Percentiles rank a stretch among this genome's conserved stretches.
Conservation (phyloP, 441 rosid genomes). For the Pelargonium australe region DNA sequence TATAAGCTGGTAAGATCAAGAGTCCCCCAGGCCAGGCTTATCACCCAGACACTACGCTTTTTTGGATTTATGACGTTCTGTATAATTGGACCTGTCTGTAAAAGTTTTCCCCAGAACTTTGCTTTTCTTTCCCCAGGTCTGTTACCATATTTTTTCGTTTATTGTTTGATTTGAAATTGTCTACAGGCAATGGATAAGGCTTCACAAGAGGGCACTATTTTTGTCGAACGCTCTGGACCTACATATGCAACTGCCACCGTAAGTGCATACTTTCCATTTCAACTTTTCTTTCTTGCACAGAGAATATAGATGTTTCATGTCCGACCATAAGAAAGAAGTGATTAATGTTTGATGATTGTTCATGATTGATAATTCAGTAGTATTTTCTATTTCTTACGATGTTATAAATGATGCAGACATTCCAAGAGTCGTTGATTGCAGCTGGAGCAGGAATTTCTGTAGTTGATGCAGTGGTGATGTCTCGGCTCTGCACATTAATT, state of each 20-base stretch:
- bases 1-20: no score
- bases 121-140: background rate
- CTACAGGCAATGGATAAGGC: slow-evolving; percentile 78
- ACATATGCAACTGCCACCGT: slow-evolving; percentile 89
- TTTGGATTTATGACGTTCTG: no score
- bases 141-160: background rate
- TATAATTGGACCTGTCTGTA: no score
- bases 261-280: slow-evolving; percentile 24
- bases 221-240: slow-evolving; percentile 83
- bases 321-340: background rate
- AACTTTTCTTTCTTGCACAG: background rate
- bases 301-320: no score
- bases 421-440: slow-evolving; percentile 76
- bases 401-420: slow-evolving; percentile 51
- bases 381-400: slow-evolving; percentile 13
- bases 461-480: slow-evolving; percentile 97
- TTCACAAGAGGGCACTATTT: slow-evolving; percentile 57
- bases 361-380: background rate
- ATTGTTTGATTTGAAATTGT: background rate
- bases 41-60: no score
- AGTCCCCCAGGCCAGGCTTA: no score
- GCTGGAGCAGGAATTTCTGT: slow-evolving; percentile 93
- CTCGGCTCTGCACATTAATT: slow-evolving; percentile 49
- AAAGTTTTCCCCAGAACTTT: no score
- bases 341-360: background rate